Conservation (phyloP, 208 protist genomes). For the Porcisia hertigi region DNA sequence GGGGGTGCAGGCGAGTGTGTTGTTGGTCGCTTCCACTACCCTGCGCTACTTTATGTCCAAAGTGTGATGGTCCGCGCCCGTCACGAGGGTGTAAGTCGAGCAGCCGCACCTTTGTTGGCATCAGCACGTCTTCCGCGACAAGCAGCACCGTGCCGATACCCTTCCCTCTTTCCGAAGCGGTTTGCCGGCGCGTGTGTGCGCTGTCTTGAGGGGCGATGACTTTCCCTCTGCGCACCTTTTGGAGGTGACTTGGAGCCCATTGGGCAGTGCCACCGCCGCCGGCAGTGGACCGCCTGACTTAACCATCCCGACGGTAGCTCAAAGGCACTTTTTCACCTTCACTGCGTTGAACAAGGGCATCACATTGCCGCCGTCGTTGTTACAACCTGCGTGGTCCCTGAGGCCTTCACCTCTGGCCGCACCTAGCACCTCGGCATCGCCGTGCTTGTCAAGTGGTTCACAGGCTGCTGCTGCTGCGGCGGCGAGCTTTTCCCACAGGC, state of each 20-base stretch:
- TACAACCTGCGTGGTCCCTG: neutral
- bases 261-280: neutral
- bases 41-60: conserved; percentile 25
- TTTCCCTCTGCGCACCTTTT: neutral
- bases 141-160: neutral
- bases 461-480: neutral
- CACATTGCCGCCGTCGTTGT: neutral
- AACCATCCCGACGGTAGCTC: neutral
- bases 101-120: neutral
- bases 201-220: neutral
- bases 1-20: neutral
- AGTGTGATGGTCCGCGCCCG: conserved; percentile 12
- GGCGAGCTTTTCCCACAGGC: neutral
- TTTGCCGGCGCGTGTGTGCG: neutral
- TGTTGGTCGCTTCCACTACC: conserved; percentile 22
- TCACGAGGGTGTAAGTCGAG: conserved; percentile 6
- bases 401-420: neutral
- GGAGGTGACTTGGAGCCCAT: neutral
- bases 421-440: neutral
- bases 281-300: neutral
- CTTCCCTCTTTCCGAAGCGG: neutral
- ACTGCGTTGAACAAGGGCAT: neutral
- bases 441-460: neutral
- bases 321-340: neutral
- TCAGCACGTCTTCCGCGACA: neutral